Evolutionary conservation across 108 stramenopile genomes (phyloP), one percentile per base, ranked within the genome.

Genomic region (Craspedostauros australis): DNA sequence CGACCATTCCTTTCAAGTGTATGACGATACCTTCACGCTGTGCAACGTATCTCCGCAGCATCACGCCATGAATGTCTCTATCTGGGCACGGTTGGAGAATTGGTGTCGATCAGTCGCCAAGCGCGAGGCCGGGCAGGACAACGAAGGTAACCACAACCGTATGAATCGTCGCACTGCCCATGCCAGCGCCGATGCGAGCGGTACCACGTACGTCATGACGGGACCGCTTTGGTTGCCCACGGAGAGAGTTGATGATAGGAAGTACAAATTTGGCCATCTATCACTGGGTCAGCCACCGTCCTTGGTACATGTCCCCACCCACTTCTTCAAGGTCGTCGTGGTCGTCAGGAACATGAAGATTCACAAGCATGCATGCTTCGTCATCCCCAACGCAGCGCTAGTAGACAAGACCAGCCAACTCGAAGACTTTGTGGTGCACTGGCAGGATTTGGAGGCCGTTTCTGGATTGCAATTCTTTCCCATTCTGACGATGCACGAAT

Each of bases 241-340:
- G 6, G 42, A 50, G 6, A 65, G 55, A 28, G 60, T 59, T 16
- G 47, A 25, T 2, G 40, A 43, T 6, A 28, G 39, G 9, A 37
- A 37, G 9, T 84, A 76, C 66, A 67, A 76, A 44, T 92, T 73
- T 60, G 50, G 53, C 2, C 79, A 80, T 55, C 30, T 51, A 21
- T 84, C 57, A 0, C 53, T 92, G 19, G 91, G 91, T 5, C 40
- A 58, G 19, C 82, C 84, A 15, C 91, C 91, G 24, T 66, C 75
- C 1, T 47, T 88, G 9, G 64, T 92, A 16, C 42, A 70, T 2
- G 91, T 92, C 6, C 91, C 91, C 11, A 87, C 91, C 7, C 91
- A 92, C 48, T 88, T 92, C 44, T 92, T 72, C 64, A 92, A 92
- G 60, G 73, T 91, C 6, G 64, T 90, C 5, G 71, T 68, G 4